Evolutionary conservation across 1,284 basidiomycete genomes (phyloP), one percentile per base, ranked within the genome.

Genomic region (Tetrapyrgos nigripes): DNA sequence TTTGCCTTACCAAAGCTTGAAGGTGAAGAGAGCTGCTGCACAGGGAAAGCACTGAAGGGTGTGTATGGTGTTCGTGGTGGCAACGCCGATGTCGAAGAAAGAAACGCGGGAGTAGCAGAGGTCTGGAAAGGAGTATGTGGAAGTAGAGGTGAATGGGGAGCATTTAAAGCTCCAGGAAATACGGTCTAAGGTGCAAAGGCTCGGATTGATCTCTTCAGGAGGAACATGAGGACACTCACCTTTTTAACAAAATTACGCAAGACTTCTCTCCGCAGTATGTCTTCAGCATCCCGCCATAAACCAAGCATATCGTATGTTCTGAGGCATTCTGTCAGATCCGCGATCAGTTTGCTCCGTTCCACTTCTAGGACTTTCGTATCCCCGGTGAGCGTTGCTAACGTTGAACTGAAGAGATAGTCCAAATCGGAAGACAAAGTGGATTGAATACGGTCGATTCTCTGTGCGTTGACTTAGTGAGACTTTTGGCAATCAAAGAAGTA

Each of bases 261-360:
- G 28, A 94, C 76, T 47, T 89, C 85, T 55, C 78, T 78, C 58
- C 89, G 79, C 48, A 97, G 77, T 14, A 96, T 87, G 58, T 94
- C 92, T 73, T 96, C 94, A 1, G 94, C 94, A 62, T 93, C 89
- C 64, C 85, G 78, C 91, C 92, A 94, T 13, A 93, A 83, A 21
- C 87, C 84, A 49, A 97, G 79, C 4, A 84, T 75, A 63, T 96
- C 92, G 69, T 97, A 97, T 4, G 92, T 92, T 53, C 84, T 80
- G 31, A 98, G 75, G 69, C 92, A 95, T 66, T 95, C 92, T 9
- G 83, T 85, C 53, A 94, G 69, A 60, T 92, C 90, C 11, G 83
- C 72, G 44, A 83, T 73, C 62, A 79, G 76, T 61, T 88, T 90
- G n/a, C 79, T 77, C 64, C 82, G 87, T 61, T 92, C 91, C 5